Evolutionary conservation across 2,329 filamentous ascomycete species (phyloP).

Genomic region (Microdochium trichocladiopsis): DNA sequence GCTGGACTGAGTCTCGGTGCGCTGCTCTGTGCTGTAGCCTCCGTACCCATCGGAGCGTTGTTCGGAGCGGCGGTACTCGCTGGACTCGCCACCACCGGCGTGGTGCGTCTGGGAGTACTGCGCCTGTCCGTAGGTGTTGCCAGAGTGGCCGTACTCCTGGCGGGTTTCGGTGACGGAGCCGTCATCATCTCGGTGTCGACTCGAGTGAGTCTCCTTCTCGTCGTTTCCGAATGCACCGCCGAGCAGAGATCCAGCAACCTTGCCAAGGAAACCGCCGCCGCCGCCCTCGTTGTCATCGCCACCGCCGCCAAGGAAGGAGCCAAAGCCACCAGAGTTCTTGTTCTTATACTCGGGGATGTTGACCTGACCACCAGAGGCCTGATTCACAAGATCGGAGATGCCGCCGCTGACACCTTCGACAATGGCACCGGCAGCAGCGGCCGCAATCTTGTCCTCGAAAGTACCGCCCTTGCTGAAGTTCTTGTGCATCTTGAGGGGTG

Average conservation of each 20-base stretch:
- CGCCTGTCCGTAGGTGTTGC: conserved; percentile 52
- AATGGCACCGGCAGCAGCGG: conserved; percentile 47
- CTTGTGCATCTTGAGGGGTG: conserved; percentile 74
- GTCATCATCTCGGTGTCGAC: conserved; percentile 47
- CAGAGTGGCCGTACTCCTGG: conserved; percentile 53
- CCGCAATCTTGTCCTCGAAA: conserved; percentile 49
- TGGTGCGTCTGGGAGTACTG: conserved; percentile 53
- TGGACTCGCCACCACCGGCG: conserved; percentile 46
- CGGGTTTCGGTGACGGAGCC: conserved; percentile 55
- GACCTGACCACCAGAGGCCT: conserved; percentile 31
- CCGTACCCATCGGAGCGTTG: conserved; percentile 38
- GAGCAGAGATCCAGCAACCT: conserved; percentile 60
- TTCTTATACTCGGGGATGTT: conserved; percentile 24
- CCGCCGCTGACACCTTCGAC: conserved; percentile 50
- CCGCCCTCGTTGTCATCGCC: conserved; percentile 33
- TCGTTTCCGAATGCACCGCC: conserved; percentile 50
- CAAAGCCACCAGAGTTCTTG: conserved; percentile 6
- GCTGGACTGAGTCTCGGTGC: conserved; percentile 43
- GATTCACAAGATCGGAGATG: conserved; percentile 36
- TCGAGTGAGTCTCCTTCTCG: conserved; percentile 46
- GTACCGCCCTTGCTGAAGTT: conserved; percentile 42
- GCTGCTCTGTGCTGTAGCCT: conserved; percentile 53
- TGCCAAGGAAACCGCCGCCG: conserved; percentile 64
- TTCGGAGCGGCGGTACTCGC: conserved; percentile 57
- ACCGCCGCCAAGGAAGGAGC: conserved; percentile 9